Percentiles rank a stretch among this genome's conserved stretches.
These are phyloP conservation scores for Trichocomaceae sp. DNA, from an alignment of 2,329 filamentous ascomycete species.

Conservation along the genomic window DNA sequence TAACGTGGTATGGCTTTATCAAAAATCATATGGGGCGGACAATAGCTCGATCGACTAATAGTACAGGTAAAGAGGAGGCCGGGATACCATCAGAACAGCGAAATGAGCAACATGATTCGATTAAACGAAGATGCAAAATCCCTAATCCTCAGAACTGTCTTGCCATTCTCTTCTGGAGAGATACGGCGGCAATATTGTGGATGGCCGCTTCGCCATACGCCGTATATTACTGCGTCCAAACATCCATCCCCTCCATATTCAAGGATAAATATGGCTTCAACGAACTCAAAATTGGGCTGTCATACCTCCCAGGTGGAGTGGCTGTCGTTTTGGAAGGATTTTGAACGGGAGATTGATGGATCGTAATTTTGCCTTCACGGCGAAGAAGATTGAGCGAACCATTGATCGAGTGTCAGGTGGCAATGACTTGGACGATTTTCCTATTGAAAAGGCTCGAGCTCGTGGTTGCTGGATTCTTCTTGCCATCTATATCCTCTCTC, in stretches of 20 bases:
- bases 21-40: no score
- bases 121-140: not conserved
- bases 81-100: no score
- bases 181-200: not conserved
- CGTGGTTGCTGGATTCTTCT: slow-evolving; percentile 29
- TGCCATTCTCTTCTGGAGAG: not conserved
- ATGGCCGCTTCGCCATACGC: not conserved
- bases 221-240: not conserved
- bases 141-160: slow-evolving; percentile 20
- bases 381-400: slow-evolving; percentile 24
- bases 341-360: slow-evolving; percentile 36
- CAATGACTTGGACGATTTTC: slow-evolving; percentile 33
- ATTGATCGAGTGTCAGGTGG: slow-evolving; percentile 26
- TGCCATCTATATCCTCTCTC: not conserved
- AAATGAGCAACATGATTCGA: no score
- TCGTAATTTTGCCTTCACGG: slow-evolving; percentile 36
- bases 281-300: slow-evolving; percentile 36
- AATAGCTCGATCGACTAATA: no score
- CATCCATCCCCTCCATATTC: slow-evolving; percentile 26
- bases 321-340: slow-evolving; percentile 34
- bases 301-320: slow-evolving; percentile 38
- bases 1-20: no score
- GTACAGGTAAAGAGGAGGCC: no score
- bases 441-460: slow-evolving; percentile 38
- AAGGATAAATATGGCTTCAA: slow-evolving; percentile 33